Base-by-base conservation (phyloP, 768 basidiomycete genomes). In the Rhodotorula kratochvilovae region DNA sequence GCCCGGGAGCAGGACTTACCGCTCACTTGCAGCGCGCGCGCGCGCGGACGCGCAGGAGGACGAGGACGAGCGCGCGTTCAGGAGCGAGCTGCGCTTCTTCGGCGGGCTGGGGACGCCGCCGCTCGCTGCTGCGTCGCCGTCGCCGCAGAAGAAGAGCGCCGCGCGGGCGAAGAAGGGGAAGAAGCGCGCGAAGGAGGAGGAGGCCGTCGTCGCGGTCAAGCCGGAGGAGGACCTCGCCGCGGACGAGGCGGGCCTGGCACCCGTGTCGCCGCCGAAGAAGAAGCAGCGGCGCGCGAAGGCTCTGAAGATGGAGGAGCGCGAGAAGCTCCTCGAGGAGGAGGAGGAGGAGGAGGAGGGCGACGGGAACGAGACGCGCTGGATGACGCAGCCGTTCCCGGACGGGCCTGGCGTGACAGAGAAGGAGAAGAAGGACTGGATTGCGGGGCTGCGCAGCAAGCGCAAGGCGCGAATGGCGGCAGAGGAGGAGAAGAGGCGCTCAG, bases 31-130 rank as follows among this genome's bases (percentile, higher is more conserved):
- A 31, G 12, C 21, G 17, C 17, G n/a, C 11, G 7, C 42, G 42
- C 16, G 7, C 8, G 29, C 17, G 58, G n/a, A n/a, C n/a, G n/a
- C n/a, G n/a, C n/a, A n/a, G n/a, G n/a, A n/a, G n/a, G n/a, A n/a
- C 16, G 42, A 45, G 10, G 58, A 59, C 2, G 43, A 31, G n/a
- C n/a, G n/a, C 21, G 51, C 4, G 0, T 23, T 19, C 23, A 3
- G 51, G n/a, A 16, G 29, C 10, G 62, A 64, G 54, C 23, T 64
- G 39, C 39, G 63, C 39, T 56, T 64, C 43, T 56, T 64, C 31
- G 43, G 31, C 54, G 54, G 6, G 23, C 31, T 64, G 12, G 54
- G 63, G 4, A 55, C 54, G 54, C 53, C 54, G 54, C 63, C 54
- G 29, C n/a, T 55, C 10, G 15, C 19, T 15, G 60, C 27, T 4